Evolutionary conservation across 2,329 filamentous ascomycete genomes (phyloP), one percentile per base, ranked within the genome.

Genomic region (Colletotrichum sidae): DNA sequence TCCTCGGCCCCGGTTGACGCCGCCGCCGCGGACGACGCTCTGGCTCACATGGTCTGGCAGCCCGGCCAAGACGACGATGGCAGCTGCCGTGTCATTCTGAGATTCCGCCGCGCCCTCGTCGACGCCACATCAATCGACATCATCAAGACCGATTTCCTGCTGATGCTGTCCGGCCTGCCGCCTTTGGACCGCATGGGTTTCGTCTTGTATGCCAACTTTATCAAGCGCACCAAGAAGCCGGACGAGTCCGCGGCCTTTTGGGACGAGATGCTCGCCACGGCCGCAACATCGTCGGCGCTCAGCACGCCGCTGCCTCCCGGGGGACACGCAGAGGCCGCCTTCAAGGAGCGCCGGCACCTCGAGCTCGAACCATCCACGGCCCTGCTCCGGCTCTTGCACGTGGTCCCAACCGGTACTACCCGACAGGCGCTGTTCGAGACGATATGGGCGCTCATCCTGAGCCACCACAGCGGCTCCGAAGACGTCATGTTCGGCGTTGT

Each of bases 361-460:
- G 17, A 17, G 17, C 17, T 17, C 17, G 17, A 17, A 17, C 17
- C 17, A 17, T 17, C 17, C 17, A 17, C 17, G 17, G 17, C 17
- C 17, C 17, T 17, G 17, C 17, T 17, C 17, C 17, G 17, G 17
- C 17, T 17, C 17, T 17, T 17, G 17, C 17, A 17, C 17, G 17
- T 17, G 17, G 17, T 17, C 17, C 17, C 17, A 17, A 17, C 17
- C 17, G 17, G 17, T 17, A 17, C 17, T 17, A 17, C 17, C 17
- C 55, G 55, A 12, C 44, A 51, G 38, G 44, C 55, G 8, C 41
- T 59, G 25, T 52, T 59, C n/a, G 55, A 59, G 35, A 8, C 51
- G 10, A 15, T 51, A 6, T 59, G 55, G 55, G 55, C 55, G 8
- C 39, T 41, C 45, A 47, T 59, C 8, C 25, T 59, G 13, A 44